Percentiles rank a stretch among this genome's conserved stretches.
phyloP scores from a whole-genome alignment of 352 stramenopile species.

The Phytophthora palmivora region DNA sequence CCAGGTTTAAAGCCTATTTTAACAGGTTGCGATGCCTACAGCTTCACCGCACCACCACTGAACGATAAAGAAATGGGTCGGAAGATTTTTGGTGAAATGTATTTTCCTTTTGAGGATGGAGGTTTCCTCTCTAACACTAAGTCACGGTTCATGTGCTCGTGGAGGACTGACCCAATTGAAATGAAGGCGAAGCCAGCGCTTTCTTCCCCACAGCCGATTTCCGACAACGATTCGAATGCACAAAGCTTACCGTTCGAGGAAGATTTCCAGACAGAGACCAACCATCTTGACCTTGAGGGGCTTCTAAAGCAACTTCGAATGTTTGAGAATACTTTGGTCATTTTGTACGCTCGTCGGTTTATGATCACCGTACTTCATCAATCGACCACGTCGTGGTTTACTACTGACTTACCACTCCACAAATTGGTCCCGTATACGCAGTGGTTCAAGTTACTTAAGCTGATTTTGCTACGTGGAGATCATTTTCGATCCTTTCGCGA shows the following conservation, averaged over 20 bases:
- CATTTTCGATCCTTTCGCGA: slow-evolving; percentile 42
- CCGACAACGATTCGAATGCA: not conserved
- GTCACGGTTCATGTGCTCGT: slow-evolving; percentile 40
- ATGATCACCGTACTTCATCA: slow-evolving; percentile 29
- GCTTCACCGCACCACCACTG: slow-evolving; percentile 25
- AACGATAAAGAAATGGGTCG: slow-evolving; percentile 86
- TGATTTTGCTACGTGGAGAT: slow-evolving; percentile 60
- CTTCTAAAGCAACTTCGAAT: slow-evolving; percentile 26
- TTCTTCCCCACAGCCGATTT: slow-evolving; percentile 9
- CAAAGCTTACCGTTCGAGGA: slow-evolving; percentile 16
- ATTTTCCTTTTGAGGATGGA: slow-evolving; percentile 87
- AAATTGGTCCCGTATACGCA: slow-evolving; percentile 25
- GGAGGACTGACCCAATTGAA: slow-evolving; percentile 40
- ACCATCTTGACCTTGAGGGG: slow-evolving; percentile 21
- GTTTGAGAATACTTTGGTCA: slow-evolving; percentile 36
- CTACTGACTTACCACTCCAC: not conserved
- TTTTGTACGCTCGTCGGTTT: slow-evolving; percentile 46
- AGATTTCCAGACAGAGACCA: slow-evolving; percentile 36
- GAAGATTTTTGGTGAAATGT: slow-evolving; percentile 88
- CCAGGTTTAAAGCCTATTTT: not conserved
- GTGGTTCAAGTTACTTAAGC: slow-evolving; percentile 56
- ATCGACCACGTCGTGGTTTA: not conserved
- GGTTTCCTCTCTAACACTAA: slow-evolving; percentile 68
- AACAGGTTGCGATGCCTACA: not conserved
- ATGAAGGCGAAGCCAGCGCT: slow-evolving; percentile 20